These are phyloP conservation scores for Orychophragmus violaceus DNA, from an alignment of 345 rosid genomes.

Conservation along the genomic window DNA sequence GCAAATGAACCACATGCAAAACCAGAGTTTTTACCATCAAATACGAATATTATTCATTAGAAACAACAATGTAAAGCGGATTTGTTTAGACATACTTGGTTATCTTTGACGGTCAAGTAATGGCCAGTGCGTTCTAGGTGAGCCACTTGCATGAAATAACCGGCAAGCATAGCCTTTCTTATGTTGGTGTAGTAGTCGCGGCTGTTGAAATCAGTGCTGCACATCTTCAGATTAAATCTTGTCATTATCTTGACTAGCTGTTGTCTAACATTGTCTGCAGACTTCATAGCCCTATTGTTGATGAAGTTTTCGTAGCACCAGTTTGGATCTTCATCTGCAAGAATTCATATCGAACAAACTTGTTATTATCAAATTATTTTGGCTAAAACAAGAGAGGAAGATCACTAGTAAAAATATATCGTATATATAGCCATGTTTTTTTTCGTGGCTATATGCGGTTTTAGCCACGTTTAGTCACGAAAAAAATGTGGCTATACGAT, in stretches of 20 bases:
- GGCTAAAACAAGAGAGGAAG: neutral
- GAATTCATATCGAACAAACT: neutral
- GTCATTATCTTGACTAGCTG: constrained; percentile 92
- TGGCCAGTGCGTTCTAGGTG: constrained; percentile 77
- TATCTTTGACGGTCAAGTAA: constrained; percentile 98
- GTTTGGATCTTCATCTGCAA: constrained; percentile 73
- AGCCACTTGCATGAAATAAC: constrained; percentile 96
- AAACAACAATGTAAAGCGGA: neutral
- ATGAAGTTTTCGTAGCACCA: constrained; percentile 96
- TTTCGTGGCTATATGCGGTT: too few species aligned
- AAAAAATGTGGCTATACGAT: too few species aligned
- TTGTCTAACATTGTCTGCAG: constrained; percentile 93
- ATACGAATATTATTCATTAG: neutral
- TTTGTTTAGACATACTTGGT: constrained; percentile 46
- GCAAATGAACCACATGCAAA: too few species aligned
- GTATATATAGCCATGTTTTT: too few species aligned
- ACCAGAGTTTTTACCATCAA: neutral
- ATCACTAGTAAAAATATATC: too few species aligned
- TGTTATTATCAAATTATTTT: neutral
- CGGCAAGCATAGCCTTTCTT: constrained; percentile 78
- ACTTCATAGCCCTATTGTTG: too few species aligned
- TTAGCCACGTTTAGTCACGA: too few species aligned
- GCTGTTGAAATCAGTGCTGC: constrained; percentile 87
- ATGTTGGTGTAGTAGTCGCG: constrained; percentile 87
- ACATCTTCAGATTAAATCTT: constrained; percentile 68